A percentile compares a stretch with the other conserved stretches of the same genome.
These are phyloP conservation scores for Russula brevipes DNA, from an alignment of 768 basidiomycete species.

Conservation along the genomic window DNA sequence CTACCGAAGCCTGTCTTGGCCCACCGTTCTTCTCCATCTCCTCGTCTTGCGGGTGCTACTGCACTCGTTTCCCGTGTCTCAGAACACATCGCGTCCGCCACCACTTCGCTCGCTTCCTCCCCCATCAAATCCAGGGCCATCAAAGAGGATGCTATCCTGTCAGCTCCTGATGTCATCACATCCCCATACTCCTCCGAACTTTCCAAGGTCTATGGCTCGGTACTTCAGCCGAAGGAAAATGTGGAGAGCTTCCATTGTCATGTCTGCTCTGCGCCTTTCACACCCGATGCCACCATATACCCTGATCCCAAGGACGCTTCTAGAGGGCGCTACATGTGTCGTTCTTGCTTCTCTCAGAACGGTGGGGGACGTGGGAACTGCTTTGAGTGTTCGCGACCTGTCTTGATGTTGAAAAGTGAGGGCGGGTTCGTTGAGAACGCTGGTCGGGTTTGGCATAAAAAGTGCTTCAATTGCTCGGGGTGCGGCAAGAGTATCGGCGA, in stretches of 20 bases:
- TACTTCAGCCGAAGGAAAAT: conserved; percentile 72
- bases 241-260: conserved; percentile 66
- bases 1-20: conserved; percentile 28
- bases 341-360: conserved; percentile 60
- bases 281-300: conserved; percentile 82
- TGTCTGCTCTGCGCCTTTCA: conserved; percentile 57
- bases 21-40: conserved; percentile 29
- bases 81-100: conserved; percentile 52
- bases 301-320: conserved; percentile 50
- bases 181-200: conserved; percentile 52
- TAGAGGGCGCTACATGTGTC: conserved; percentile 58
- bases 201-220: conserved; percentile 80
- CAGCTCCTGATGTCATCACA: conserved; percentile 52
- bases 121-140: conserved; percentile 44
- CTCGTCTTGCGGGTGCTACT: conserved; percentile 47
- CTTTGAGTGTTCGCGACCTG: conserved; percentile 59
- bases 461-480: conserved; percentile 69
- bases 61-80: conserved; percentile 46
- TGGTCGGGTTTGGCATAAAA: conserved; percentile 74
- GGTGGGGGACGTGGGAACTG: conserved; percentile 79
- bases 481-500: conserved; percentile 72
- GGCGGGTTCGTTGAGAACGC: conserved; percentile 71
- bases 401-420: conserved; percentile 69
- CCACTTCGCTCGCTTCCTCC: conserved; percentile 50
- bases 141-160: conserved; percentile 34